Base-by-base conservation (phyloP, 768 basidiomycete species). In the Boletus eberwhitei region DNA sequence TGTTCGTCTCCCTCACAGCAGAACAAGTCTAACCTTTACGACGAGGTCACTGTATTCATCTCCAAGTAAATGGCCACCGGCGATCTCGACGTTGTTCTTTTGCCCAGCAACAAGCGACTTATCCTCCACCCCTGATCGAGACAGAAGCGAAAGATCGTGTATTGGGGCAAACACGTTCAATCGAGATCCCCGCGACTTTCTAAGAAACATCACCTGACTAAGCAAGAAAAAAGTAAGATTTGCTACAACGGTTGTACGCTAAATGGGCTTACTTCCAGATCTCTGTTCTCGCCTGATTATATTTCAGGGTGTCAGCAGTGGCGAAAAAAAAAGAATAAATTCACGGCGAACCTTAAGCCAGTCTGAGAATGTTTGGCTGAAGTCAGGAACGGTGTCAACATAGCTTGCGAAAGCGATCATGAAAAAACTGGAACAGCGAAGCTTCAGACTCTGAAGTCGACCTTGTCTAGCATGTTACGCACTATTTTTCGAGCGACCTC, bases 1-100 rank as follows among this genome's bases (percentile, higher is more conserved):
- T 19, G 29, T 43, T 26, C 34, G 14, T 42, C 48, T 40, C 48
- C 32, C 29, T 43, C 19, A 24, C 17, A 26, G n/a, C 2, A 14
- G 26, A 48, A 41, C 16, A 24, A 21, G 50, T 42, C 77, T 29
- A 54, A 90, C 91, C 79, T 88, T 88, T 32, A 99, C 85, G 42
- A 98, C 93, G 67, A 95, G 91, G 39, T 91, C 89, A 3, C 92
- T 93, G 75, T 93, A 98, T 69, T 99, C 97, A 66, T 98, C 95
- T 5, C 93, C 96, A 1, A 95, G 75, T 41, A 97, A 83, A 65
- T 88, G 90, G 0, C 91, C 93, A 11, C 93, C 93, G 21, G 82
- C 73, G 54, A 86, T 88, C 34, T 81, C 86, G 12, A 86, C 80
- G 62, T 87, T 85, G 58, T 90, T 86, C 68, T 83, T 84, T 66